Conservation (phyloP, 495 filamentous ascomycete genomes). For the Aspergillus haitiensis region DNA sequence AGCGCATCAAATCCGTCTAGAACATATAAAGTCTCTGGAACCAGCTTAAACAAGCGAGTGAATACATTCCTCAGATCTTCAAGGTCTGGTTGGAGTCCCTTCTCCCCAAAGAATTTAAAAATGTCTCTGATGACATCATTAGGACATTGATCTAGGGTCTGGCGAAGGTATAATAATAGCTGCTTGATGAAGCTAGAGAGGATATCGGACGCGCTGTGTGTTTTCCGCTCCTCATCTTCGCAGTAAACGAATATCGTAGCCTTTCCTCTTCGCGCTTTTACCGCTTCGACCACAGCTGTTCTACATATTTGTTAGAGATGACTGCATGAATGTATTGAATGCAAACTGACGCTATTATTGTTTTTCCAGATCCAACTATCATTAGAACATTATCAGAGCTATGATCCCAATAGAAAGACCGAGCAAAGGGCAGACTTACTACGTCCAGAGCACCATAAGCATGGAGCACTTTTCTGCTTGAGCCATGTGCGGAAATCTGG, state of each 20-base stretch:
- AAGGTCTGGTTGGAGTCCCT: conserved; percentile 21
- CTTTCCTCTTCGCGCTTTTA: background rate
- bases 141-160: conserved; percentile 2
- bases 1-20: conserved; percentile 23
- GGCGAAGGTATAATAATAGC: conserved; percentile 13
- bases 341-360: conserved; percentile 27
- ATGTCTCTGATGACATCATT: background rate
- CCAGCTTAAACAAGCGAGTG: conserved; percentile 10
- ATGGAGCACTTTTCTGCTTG: conserved; percentile 9
- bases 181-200: conserved; percentile 24
- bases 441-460: conserved; percentile 32
- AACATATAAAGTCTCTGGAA: conserved; percentile 20
- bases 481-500: conserved; percentile 49
- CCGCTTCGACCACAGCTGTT: conserved; percentile 19
- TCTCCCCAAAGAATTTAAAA: conserved; percentile 9
- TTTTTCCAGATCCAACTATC: conserved; percentile 32
- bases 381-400: conserved; percentile 6
- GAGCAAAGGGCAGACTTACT: conserved; percentile 15
- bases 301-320: conserved; percentile 14
- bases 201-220: conserved; percentile 9
- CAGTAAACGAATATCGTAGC: conserved; percentile 17
- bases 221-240: conserved; percentile 10
- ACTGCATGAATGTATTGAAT: background rate
- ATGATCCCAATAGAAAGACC: background rate
- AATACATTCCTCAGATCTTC: conserved; percentile 25